phyloP scores from a whole-genome alignment of 495 filamentous ascomycete species.

The Xylaria acuta region DNA sequence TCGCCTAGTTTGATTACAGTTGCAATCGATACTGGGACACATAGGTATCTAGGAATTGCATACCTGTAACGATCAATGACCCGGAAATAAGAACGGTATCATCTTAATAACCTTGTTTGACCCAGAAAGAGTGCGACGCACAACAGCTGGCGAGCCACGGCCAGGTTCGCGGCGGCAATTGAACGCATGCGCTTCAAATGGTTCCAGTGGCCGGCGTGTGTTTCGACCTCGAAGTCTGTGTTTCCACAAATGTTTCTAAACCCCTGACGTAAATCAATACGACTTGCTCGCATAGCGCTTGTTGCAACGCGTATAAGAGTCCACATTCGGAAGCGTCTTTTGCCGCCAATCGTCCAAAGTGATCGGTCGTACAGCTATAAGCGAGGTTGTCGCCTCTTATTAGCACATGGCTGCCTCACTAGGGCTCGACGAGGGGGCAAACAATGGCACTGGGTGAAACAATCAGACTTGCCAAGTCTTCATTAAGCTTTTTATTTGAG shows the following conservation, averaged over 20 bases:
- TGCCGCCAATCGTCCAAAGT: conserved; percentile 38
- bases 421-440: conserved; percentile 20
- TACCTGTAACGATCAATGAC: neutral
- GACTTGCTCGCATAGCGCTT: conserved; percentile 40
- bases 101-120: conserved; percentile 34
- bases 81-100: conserved; percentile 28
- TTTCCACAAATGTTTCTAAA: conserved; percentile 32
- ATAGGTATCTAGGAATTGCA: neutral
- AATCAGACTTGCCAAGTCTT: conserved; percentile 31
- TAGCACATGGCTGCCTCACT: conserved; percentile 27
- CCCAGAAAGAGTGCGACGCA: conserved; percentile 34
- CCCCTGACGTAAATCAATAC: conserved; percentile 25
- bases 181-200: neutral
- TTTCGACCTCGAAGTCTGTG: conserved; percentile 16
- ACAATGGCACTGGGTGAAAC: conserved; percentile 32
- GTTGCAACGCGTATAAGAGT: conserved; percentile 34
- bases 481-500: neutral
- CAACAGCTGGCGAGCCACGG: conserved; percentile 29
- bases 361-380: conserved; percentile 30
- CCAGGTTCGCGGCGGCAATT: conserved; percentile 20
- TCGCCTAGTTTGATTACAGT: neutral
- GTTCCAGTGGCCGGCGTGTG: conserved; percentile 11
- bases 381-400: conserved; percentile 34
- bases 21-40: conserved; percentile 5
- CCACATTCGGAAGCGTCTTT: conserved; percentile 22